These are phyloP conservation scores for Claviceps sp. DNA, from an alignment of 2,329 filamentous ascomycete species.

Conservation along the genomic window DNA sequence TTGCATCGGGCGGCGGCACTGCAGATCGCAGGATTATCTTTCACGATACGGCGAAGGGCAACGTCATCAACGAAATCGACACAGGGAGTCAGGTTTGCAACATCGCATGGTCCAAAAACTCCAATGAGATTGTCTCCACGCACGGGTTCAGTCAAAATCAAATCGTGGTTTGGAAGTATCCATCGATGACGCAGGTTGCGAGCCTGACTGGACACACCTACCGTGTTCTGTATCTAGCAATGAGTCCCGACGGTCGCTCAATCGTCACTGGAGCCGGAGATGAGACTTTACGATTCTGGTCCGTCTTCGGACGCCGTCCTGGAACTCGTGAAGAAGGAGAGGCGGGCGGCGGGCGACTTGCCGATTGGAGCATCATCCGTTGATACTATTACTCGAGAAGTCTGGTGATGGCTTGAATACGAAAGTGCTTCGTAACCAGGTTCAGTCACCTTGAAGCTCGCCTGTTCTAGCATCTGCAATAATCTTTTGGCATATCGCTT, in stretches of 20 bases:
- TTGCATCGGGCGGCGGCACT: constrained; percentile 93
- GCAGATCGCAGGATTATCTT: constrained; percentile 95
- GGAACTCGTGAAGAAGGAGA: constrained; percentile 57
- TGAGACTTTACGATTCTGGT: constrained; percentile 94
- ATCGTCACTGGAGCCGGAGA: constrained; percentile 95
- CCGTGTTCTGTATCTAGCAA: constrained; percentile 87
- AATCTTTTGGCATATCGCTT: neutral
- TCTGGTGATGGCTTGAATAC: neutral
- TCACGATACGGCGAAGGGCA: constrained; percentile 84
- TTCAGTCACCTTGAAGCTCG: neutral
- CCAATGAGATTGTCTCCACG: constrained; percentile 92
- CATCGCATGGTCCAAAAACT: constrained; percentile 92
- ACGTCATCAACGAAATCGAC: constrained; percentile 74
- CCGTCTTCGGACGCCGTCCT: constrained; percentile 76
- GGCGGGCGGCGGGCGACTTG: constrained; percentile 44
- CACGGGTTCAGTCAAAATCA: constrained; percentile 98
- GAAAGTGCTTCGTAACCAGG: neutral
- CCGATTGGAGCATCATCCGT: constrained; percentile 76
- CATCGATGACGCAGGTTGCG: constrained; percentile 92
- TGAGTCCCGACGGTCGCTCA: constrained; percentile 89
- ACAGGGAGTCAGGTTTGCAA: constrained; percentile 99
- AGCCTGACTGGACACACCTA: constrained; percentile 94
- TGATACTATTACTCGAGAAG: constrained; percentile 14
- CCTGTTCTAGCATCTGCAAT: neutral
- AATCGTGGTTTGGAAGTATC: constrained; percentile 99